Percentiles rank a stretch among this genome's conserved stretches.
Evolutionary conservation across 352 stramenopile genomes (phyloP).

Genomic region (Salisapilia sapeloensis): DNA sequence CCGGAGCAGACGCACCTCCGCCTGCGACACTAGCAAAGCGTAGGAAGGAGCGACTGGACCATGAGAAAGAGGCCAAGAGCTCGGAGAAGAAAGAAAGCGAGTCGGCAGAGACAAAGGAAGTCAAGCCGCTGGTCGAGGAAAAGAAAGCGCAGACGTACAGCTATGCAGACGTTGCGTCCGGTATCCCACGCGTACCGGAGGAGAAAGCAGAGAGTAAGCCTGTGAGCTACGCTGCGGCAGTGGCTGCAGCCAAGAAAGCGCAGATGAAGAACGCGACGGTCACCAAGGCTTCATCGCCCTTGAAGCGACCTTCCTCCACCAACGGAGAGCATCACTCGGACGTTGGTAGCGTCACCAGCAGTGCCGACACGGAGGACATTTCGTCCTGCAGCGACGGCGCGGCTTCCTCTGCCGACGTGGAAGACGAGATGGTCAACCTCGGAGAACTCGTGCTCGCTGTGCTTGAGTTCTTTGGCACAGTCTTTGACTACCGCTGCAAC

Average conservation of each 20-base stretch:
- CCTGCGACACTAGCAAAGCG: constrained; percentile 9
- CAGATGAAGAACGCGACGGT: constrained; percentile 1
- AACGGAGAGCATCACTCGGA: constrained; percentile 14
- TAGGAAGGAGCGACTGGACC: constrained; percentile 1
- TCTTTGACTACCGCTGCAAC: constrained; percentile 78
- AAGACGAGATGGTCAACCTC: constrained; percentile 47
- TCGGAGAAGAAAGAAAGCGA: constrained; percentile 2
- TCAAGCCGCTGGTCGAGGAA: no score
- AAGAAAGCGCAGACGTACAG: constrained; percentile 48
- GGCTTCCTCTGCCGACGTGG: constrained; percentile 31
- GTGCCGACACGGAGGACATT: constrained; percentile 64
- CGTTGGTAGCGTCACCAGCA: constrained; percentile 52
- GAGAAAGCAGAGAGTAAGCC: no score
- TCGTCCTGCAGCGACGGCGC: constrained; percentile 24
- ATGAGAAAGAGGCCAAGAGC: constrained; percentile 3
- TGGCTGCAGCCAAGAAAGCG: constrained; percentile 16
- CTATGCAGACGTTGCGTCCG: constrained; percentile 53
- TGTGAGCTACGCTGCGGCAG: constrained; percentile 54
- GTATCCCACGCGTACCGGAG: constrained; percentile 21
- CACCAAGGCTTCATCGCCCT: constrained; percentile 1
- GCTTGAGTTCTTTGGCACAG: constrained; percentile 72
- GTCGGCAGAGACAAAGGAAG: constrained; percentile 2
- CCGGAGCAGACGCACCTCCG: constrained; percentile 20
- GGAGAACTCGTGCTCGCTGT: constrained; percentile 59
- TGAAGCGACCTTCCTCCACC: constrained; percentile 5